phyloP scores from a whole-genome alignment of 257 asterid genomes.

The Fraxinus cuspidata region DNA sequence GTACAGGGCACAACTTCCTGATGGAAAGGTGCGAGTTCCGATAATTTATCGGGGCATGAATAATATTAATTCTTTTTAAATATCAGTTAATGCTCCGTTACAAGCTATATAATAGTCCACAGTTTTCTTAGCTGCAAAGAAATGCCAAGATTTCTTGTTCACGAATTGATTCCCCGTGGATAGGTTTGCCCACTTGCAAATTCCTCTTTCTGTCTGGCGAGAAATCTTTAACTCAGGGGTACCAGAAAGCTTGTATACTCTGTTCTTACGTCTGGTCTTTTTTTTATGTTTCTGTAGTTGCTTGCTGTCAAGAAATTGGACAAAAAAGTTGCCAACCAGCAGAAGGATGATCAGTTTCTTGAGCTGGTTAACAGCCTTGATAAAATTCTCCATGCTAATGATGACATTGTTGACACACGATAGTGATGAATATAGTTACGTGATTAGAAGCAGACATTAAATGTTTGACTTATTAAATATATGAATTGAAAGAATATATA shows the following conservation, averaged over 20 bases:
- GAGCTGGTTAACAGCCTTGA: conserved; percentile 73
- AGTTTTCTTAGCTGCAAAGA: neutral
- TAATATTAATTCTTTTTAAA: neutral
- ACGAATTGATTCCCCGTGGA: neutral
- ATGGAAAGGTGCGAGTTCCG: conserved; percentile 61
- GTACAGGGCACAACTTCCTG: conserved; percentile 80
- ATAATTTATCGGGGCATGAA: neutral
- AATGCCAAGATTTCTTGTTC: neutral
- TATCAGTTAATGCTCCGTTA: neutral
- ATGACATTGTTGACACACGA: neutral
- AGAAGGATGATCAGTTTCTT: conserved; percentile 77
- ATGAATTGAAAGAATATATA: neutral
- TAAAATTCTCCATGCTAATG: conserved; percentile 69
- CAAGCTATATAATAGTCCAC: neutral
- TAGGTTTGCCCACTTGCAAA: neutral
- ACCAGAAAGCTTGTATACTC: neutral
- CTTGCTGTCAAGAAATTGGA: conserved; percentile 87
- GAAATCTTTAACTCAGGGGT: neutral
- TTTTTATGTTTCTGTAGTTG: conserved; percentile 52
- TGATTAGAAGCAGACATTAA: conserved; percentile 23
- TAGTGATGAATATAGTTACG: conserved; percentile 13
- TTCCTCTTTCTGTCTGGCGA: neutral
- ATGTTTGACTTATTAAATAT: conserved; percentile 7
- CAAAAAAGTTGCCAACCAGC: conserved; percentile 67
- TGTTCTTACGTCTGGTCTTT: conserved; percentile 18